Conservation (phyloP, 192 early-diverging fungal species). For the Radiomyces spectabilis region DNA sequence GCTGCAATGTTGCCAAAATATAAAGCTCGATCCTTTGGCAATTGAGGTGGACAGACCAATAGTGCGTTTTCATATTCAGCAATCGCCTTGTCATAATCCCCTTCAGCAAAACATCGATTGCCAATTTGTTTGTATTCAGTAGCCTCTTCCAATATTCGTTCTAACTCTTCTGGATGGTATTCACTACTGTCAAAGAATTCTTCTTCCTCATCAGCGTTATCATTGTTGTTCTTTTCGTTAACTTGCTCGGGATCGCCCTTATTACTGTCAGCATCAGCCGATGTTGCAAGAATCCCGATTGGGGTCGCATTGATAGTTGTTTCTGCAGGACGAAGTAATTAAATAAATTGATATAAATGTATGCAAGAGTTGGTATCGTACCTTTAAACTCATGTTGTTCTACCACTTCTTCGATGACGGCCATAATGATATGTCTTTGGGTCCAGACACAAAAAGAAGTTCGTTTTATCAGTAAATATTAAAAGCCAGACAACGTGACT, state of each 20-base stretch:
- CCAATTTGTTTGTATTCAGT: neutral
- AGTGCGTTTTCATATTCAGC: conserved; percentile 35
- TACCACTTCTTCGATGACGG: conserved; percentile 30
- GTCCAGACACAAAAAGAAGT: no score
- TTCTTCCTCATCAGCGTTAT: conserved; percentile 13
- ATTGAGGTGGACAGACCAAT: conserved; percentile 27
- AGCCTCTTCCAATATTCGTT: conserved; percentile 9
- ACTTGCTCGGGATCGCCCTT: no score
- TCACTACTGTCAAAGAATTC: conserved; percentile 21
- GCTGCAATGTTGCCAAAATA: conserved; percentile 60
- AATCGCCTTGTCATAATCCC: conserved; percentile 36
- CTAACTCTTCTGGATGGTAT: conserved; percentile 25
- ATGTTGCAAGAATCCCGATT: no score
- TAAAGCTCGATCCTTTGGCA: conserved; percentile 36
- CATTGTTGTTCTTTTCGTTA: neutral
- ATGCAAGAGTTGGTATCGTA: no score
- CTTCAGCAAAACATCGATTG: neutral
- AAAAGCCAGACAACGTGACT: no score
- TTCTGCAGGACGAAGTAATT: no score
- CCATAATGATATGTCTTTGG: conserved; percentile 27
- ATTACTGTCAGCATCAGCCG: no score
- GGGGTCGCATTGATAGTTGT: no score
- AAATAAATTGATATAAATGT: no score
- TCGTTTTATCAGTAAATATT: no score
- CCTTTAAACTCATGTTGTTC: neutral